Percentiles rank a stretch among this genome's conserved stretches.
These are phyloP conservation scores for Cryptosporidium ryanae DNA, from an alignment of 169 alveolate species.

Conservation along the genomic window DNA sequence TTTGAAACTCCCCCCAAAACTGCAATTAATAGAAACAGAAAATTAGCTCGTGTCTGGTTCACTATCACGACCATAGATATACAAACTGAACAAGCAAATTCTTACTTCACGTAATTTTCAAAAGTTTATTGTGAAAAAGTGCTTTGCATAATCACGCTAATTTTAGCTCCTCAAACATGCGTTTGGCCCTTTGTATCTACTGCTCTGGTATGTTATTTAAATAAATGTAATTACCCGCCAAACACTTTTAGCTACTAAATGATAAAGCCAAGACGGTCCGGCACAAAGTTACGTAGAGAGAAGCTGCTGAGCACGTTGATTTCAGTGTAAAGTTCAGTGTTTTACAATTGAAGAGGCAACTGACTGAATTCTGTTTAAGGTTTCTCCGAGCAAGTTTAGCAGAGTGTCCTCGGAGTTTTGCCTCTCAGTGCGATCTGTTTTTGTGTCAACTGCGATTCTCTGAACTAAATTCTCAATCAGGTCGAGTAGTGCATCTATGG, in stretches of 20 bases:
- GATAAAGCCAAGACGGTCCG: too few species aligned
- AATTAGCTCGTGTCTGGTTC: conserved; percentile 34
- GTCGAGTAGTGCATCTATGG: conserved; percentile 58
- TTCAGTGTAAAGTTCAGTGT: background rate
- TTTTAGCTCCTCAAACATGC: too few species aligned
- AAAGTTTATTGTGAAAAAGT: too few species aligned
- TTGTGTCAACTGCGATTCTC: conserved; percentile 53
- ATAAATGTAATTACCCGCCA: too few species aligned
- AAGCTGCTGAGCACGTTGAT: background rate
- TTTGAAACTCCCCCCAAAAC: conserved; percentile 46
- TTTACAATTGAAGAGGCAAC: conserved; percentile 14
- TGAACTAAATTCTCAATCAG: conserved; percentile 71
- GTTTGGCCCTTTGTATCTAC: too few species aligned
- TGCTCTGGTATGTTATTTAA: too few species aligned
- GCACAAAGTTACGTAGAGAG: too few species aligned
- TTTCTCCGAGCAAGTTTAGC: conserved; percentile 43
- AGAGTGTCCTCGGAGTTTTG: conserved; percentile 62
- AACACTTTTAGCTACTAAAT: too few species aligned
- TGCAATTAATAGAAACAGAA: conserved; percentile 46
- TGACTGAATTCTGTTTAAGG: conserved; percentile 42
- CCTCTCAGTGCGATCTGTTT: conserved; percentile 59
- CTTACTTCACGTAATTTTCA: too few species aligned
- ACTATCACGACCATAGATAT: conserved; percentile 35
- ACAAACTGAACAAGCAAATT: too few species aligned
- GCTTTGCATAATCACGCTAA: too few species aligned